Base-by-base conservation (phyloP, 2,329 filamentous ascomycete genomes). In the Gaeumannomyces sp. region DNA sequence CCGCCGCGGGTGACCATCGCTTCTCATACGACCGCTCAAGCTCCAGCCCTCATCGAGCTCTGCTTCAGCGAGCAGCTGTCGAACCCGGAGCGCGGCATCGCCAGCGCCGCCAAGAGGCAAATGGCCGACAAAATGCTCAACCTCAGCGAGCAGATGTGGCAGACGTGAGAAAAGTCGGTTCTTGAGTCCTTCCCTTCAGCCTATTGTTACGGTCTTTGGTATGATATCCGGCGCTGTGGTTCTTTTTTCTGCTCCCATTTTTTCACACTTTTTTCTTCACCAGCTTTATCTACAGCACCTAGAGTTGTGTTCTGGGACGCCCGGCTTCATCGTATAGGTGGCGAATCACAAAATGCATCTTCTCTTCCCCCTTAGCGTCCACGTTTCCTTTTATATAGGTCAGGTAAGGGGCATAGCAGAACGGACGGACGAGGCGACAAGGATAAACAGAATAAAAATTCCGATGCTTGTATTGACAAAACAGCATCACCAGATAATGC, bases 111-210 rank as follows among this genome's bases (percentile, higher is more conserved):
- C 3, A 87, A 85, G 79, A 81, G 89, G 72, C 83, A 84, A 72
- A 83, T 92, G 82, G 88, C 85, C 65, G 89, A 91, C 71, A 88
- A 89, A 78, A 74, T 91, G 71, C 75, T 90, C 66, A 85, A 84
- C 70, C 77, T 93, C 70, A 90, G 87, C 71, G 90, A 93, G 79
- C 82, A 87, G 70, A 86, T 90, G 85, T 91, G 86, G 87, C 84
- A 88, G 76, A 81, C 76, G 66, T 83, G 65, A 65, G 63, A 50
- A 53, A 11, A n/a, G 7, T n/a, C 5, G 19, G 45, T n/a, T 11
- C 6, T 11, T 53, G 45, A 22, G 19, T 50, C 22, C 45, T 50
- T 2, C 7, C 45, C 6, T n/a, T 50, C 2, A n/a, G 5, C 45
- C 45, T 50, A 7, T 50, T 53, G 5, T 53, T 53, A 53, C 45